Conservation (phyloP, 768 basidiomycete species). For the Lactifluus piperatus region DNA sequence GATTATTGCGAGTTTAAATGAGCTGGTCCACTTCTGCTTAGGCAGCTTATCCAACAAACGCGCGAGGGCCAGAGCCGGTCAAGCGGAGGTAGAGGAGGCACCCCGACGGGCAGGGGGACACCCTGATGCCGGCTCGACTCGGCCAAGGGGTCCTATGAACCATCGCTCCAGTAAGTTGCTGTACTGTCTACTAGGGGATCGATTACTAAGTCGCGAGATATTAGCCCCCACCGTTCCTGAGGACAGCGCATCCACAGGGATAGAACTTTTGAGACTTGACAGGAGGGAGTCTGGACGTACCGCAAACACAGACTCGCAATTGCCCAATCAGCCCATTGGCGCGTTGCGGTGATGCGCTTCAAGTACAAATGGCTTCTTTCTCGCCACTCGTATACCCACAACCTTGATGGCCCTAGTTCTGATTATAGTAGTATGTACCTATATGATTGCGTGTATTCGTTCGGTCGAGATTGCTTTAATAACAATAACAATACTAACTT, state of each 20-base stretch:
- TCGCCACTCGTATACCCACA: background rate
- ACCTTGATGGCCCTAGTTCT: background rate
- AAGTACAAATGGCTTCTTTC: background rate
- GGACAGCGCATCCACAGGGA: background rate
- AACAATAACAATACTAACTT: background rate
- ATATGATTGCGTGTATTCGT: no score
- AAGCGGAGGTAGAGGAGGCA: background rate
- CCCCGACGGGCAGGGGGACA: no score
- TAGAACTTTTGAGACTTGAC: background rate
- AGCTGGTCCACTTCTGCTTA: conserved; percentile 4
- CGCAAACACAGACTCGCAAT: background rate
- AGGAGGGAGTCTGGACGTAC: background rate
- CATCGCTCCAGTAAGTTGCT: background rate
- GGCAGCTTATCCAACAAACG: background rate
- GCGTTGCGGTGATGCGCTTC: background rate
- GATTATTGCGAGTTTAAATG: conserved; percentile 8
- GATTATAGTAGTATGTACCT: no score
- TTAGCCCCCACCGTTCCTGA: background rate
- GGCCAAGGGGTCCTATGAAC: background rate
- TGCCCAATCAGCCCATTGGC: background rate
- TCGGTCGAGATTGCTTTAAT: no score
- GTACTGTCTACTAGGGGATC: background rate
- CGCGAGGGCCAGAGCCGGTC: background rate
- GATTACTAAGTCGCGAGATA: background rate
- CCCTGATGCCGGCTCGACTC: background rate